Conservation (phyloP, 441 rosid species). For the Syzygium syzygioides region DNA sequence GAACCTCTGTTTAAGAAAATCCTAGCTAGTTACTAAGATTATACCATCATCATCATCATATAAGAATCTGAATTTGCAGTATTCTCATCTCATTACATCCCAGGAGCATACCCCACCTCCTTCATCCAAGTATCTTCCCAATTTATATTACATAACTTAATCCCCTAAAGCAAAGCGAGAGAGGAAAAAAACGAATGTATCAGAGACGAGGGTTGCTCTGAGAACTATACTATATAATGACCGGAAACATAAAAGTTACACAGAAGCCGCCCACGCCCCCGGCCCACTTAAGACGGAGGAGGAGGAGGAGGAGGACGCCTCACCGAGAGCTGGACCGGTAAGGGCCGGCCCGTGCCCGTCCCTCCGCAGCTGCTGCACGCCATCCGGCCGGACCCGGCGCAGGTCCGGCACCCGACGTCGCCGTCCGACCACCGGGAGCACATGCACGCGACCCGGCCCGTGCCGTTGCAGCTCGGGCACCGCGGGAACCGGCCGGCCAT, state of each 20-base stretch:
- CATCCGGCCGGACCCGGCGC: slow-evolving; percentile 86
- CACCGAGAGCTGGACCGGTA: slow-evolving; percentile 67
- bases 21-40: neutral
- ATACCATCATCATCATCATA: neutral
- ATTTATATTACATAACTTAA: neutral
- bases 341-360: slow-evolving; percentile 77
- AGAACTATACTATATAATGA: neutral
- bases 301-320: slow-evolving; percentile 41
- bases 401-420: slow-evolving; percentile 79
- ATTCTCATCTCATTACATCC: neutral
- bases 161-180: neutral
- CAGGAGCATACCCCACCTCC: neutral
- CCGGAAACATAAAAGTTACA: neutral
- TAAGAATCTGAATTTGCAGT: neutral
- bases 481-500: slow-evolving; percentile 75
- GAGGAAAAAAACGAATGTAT: neutral
- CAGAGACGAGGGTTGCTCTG: neutral
- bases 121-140: neutral
- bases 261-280: neutral
- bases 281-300: neutral
- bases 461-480: slow-evolving; percentile 76
- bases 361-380: slow-evolving; percentile 89
- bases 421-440: slow-evolving; percentile 94
- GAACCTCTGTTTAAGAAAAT: neutral
- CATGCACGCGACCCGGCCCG: slow-evolving; percentile 73